Evolutionary conservation across 805 yeast species (phyloP).

Genomic region (Hanseniaspora singularis): DNA sequence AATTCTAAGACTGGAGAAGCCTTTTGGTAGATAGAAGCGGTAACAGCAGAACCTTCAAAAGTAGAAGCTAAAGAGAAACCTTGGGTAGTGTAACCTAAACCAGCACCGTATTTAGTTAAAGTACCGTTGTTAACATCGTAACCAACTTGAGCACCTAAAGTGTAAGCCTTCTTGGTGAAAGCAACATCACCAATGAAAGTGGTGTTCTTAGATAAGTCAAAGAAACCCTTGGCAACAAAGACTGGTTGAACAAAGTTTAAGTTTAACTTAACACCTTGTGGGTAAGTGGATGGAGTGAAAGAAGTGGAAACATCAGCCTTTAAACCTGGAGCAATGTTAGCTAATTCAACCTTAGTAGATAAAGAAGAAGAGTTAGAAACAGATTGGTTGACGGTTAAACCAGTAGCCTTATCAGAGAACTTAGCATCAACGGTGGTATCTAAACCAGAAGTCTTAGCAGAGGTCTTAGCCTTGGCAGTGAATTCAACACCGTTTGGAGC

Average conservation of each 20-base stretch:
- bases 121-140: slow-evolving; percentile 90
- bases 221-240: slow-evolving; percentile 86
- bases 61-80: slow-evolving; percentile 63
- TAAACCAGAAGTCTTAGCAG: slow-evolving; percentile 65
- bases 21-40: slow-evolving; percentile 95
- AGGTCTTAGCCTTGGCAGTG: slow-evolving; percentile 82
- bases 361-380: slow-evolving; percentile 91
- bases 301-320: slow-evolving; percentile 84
- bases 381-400: slow-evolving; percentile 90
- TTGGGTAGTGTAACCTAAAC: slow-evolving; percentile 84
- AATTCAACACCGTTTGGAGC: slow-evolving; percentile 96
- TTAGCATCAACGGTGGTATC: slow-evolving; percentile 85
- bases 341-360: slow-evolving; percentile 85
- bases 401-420: slow-evolving; percentile 83
- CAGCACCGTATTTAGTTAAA: slow-evolving; percentile 86
- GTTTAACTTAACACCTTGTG: slow-evolving; percentile 81
- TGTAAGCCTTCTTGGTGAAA: slow-evolving; percentile 89
- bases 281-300: slow-evolving; percentile 66
- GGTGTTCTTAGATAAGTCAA: slow-evolving; percentile 92
- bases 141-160: slow-evolving; percentile 94
- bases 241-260: slow-evolving; percentile 85
- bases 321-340: slow-evolving; percentile 87
- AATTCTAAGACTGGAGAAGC: slow-evolving; percentile 86
- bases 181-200: slow-evolving; percentile 89
- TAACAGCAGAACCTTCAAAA: slow-evolving; percentile 71